These are phyloP conservation scores for Arthrobotrys megalospora DNA, from an alignment of 2,329 filamentous ascomycete genomes.

Conservation along the genomic window DNA sequence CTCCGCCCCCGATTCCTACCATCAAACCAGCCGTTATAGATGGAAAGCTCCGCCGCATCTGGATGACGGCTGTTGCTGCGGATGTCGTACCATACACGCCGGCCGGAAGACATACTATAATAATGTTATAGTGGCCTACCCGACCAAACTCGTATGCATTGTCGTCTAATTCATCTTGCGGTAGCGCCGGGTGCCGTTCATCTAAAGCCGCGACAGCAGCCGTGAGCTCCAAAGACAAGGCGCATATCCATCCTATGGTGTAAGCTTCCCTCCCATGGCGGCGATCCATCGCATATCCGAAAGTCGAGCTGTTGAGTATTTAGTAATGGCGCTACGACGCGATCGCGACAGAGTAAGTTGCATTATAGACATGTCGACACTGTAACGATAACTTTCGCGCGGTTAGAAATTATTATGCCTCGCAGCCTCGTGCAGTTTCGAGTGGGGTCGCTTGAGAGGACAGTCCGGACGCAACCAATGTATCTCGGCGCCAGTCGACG, in stretches of 20 bases:
- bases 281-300: neutral
- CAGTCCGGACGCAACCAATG: no score
- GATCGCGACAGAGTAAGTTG: no score
- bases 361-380: no score
- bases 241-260: slow-evolving; percentile 28
- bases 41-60: slow-evolving; percentile 13
- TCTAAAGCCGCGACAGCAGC: slow-evolving; percentile 58
- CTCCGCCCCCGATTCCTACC: slow-evolving; percentile 34
- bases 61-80: neutral
- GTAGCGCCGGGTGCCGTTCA: slow-evolving; percentile 23
- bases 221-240: slow-evolving; percentile 56
- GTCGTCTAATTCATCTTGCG: neutral
- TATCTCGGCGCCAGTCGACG: no score
- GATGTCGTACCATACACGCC: slow-evolving; percentile 7
- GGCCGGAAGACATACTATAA: slow-evolving; percentile 9
- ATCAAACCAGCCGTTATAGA: slow-evolving; percentile 8
- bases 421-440: no score
- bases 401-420: no score
- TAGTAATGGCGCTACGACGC: no score
- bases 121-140: slow-evolving; percentile 11
- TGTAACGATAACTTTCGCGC: no score
- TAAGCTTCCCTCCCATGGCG: slow-evolving; percentile 34
- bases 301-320: no score
- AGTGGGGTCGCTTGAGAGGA: no score
- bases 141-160: slow-evolving; percentile 26